A percentile compares a stretch with the other conserved stretches of the same genome.
phyloP scores from a whole-genome alignment of 2,329 filamentous ascomycete species.

The Albophoma yamanashiensis region DNA sequence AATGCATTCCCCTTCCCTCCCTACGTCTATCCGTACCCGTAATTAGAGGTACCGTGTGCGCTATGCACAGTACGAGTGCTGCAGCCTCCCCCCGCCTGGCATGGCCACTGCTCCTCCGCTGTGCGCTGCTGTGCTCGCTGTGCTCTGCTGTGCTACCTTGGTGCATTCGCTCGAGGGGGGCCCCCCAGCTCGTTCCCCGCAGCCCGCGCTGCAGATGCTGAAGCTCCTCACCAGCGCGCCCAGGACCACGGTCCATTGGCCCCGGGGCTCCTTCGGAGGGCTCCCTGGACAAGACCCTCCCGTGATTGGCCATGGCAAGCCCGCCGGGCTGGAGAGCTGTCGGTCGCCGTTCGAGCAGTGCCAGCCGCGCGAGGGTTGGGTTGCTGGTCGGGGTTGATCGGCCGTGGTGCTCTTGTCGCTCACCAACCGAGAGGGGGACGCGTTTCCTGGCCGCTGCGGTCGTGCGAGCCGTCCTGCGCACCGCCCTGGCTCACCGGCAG shows the following conservation, averaged over 20 bases:
- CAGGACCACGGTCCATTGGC: background rate
- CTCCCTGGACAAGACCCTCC: background rate
- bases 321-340: background rate
- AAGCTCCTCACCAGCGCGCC: background rate
- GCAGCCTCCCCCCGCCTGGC: background rate
- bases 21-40: too few species aligned
- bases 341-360: background rate
- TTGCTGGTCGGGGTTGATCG: background rate
- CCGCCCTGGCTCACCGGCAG: background rate
- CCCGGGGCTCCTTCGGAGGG: background rate
- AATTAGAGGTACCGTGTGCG: too few species aligned
- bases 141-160: background rate
- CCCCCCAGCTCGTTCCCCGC: slow-evolving; percentile 8
- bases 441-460: background rate
- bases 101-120: background rate
- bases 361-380: background rate
- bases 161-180: background rate
- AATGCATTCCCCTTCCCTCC: background rate
- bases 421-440: too few species aligned
- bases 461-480: background rate
- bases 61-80: too few species aligned
- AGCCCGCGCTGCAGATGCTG: slow-evolving; percentile 8
- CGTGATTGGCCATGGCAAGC: background rate
- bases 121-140: background rate
- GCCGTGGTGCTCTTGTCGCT: background rate